Base-by-base conservation (phyloP, 2,329 filamentous ascomycete genomes). In the Ceratocystis ficicola region DNA sequence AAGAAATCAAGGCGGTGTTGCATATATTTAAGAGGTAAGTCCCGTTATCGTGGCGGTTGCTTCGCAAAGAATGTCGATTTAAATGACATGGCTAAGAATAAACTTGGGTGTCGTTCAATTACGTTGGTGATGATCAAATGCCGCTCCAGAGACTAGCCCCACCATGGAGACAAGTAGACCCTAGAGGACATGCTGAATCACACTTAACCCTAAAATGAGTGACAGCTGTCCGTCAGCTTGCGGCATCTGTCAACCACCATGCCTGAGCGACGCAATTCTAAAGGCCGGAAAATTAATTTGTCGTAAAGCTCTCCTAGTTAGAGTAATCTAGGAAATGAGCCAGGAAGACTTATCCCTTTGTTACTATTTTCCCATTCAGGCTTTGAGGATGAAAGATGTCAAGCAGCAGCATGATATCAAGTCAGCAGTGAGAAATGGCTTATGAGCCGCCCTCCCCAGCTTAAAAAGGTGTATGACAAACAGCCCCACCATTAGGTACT, bases 31-130 rank as follows among this genome's bases (percentile, higher is more conserved):
- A 28, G 20, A 22, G 22, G 48, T 15, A 41, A 15, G 48, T 52
- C 28, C 12, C 20, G 48, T 52, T 52, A 52, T 52, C 48, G 48
- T 52, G 15, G 22, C 22, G 10, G 20, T 8, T 52, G 48, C 10
- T 41, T 36, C 55, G 25, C 55, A 36, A 59, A 20, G 30, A 15
- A 59, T 65, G 61, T 32, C 44, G 44, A 36, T 22, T 67, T 66
- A 65, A 41, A 55, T 57, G 48, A 17, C 22, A 48, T 60, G 20
- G 22, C 22, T 44, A 57, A 59, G 61, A 22, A 60, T 50, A 52
- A 55, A 46, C 4, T 20, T 52, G 48, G 28, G 30, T 32, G 25
- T 57, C 62, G n/a, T 57, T 41, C 44, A 46, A 61, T 46, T 60
- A 48, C 50, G 48, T 60, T 44, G 65, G 50, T n/a, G 44, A 44